Evolutionary conservation across 768 basidiomycete species (phyloP), one percentile per base, ranked within the genome.

Genomic region (Agaricus bisporus): DNA sequence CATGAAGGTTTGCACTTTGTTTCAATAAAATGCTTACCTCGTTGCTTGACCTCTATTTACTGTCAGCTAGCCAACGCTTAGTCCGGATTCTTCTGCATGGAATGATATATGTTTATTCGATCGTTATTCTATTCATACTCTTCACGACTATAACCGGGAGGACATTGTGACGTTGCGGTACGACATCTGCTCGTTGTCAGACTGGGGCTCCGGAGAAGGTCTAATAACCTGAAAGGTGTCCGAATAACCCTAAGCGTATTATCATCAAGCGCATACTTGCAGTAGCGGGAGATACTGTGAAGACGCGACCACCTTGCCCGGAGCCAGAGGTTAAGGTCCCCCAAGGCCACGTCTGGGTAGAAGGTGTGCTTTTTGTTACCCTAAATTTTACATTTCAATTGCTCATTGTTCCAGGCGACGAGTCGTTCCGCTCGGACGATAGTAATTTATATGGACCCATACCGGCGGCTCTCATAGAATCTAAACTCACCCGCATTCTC

Each of bases 381-480:
- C 18, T 35, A 32, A 36, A 6, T 48, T 32, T 15, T 12, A n/a
- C 12, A 14, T 39, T 28, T 36, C 11, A 29, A 48, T 35, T 5
- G 9, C 17, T 18, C 32, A 1, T 38, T 22, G 20, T 14, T 41
- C 37, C 32, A 86, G 85, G 85, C 7, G 85, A 88, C 56, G 82
- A 86, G 61, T 73, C 77, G 4, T 84, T 82, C 60, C 74, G 79
- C 52, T 85, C 81, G 8, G 74, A 82, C 49, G 88, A 88, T 60
- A 88, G 86, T 69, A 88, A 88, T 63, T 65, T 70, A 1, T 86
- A 85, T 64, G 87, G 88, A 6, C 82, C 87, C 8, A 56, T 83
- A 4, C 75, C 82, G 1, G 61, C 72, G 26, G 75, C 70, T 11
- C 68, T 82, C 49, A 67, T 82, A 36, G 73, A 81, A 46, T 76